Base-by-base conservation (phyloP, 2,329 filamentous ascomycete genomes). In the Sporothrix humicola region DNA sequence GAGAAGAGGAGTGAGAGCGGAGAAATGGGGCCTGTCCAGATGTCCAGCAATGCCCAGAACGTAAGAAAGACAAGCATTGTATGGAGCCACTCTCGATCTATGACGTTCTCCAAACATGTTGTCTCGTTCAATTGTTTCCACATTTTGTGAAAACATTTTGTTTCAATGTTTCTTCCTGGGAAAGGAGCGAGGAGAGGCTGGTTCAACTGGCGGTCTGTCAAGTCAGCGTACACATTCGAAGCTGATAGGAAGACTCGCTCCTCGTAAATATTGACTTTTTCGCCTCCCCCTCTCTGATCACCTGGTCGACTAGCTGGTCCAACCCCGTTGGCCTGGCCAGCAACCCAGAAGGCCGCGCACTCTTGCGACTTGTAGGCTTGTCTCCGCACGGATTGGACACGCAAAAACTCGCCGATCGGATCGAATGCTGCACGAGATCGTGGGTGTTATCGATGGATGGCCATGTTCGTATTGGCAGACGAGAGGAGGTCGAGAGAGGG, bases 211-310 rank as follows among this genome's bases (percentile, higher is more conserved):
- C 13, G 59, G 20, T 9, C 26, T 17, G 56, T 26, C 56, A 26
- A 59, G 56, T 59, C 56, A 59, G 56, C 56, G 56, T 9, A 59
- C 23, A 26, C 23, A 26, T 26, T 26, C 23, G 56, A 26, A 59
- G 56, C 20, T 17, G 48, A 17, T 6, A 59, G 56, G 56, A 37
- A 37, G 37, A 15, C 56, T 59, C 26, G 20, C 52, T 56, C 26
- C 59, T 23, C 37, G 59, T 63, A 63, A 44, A 63, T 37, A 63
- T 37, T 37, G 31, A 37, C 31, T 13, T 31, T 63, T 44, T 63
- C 59, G 37, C 59, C 59, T 63, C 59, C 59, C 59, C 59, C 59
- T 63, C 59, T 63, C 8, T 7, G 59, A 63, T 63, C 59, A 37
- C 17, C 59, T 37, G 9, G n/a, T 46, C 59, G 42, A 63, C 37